Base-by-base conservation (phyloP, 2,329 filamentous ascomycete species). In the Fusarium succisae region DNA sequence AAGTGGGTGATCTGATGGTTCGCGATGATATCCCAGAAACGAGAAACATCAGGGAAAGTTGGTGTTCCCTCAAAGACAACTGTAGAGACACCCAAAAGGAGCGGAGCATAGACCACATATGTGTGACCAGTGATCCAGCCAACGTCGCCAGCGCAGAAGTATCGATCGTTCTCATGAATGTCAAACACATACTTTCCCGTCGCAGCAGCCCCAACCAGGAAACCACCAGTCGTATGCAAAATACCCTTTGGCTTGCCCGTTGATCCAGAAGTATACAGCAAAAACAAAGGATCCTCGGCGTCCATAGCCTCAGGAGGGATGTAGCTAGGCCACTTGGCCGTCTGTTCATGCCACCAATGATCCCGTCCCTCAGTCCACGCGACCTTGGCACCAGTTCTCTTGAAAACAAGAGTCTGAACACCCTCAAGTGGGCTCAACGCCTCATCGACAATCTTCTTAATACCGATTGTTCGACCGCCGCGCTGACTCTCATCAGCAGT, bases 81-180 rank as follows among this genome's bases (percentile, higher is more conserved):
- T 0, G 95, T 98, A 5, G 95, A 90, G 63, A 96, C 92, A 85
- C 95, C 95, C 43, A 98, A 88, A 22, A 98, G 87, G 56, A 98
- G 87, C 63, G 95, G 95, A 8, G 95, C 94, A 80, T 98, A 98
- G 24, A 98, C 94, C 55, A 98, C 95, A 77, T 98, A 98, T 28
- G 95, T 98, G 83, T 98, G 95, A 20, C 95, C 95, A 26, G 95
- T 98, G 81, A 98, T 98, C 95, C 95, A 98, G 73, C 95, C 95
- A 50, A 98, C 94, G 80, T 98, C 95, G 81, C 95, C 95, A 81
- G 94, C 95, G 77, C 95, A 98, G 88, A 98, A 98, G 87, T 95
- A 97, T 66, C 89, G 89, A 82, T 98, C 95, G 56, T 91, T 89
- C 74, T 94, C 91, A 81, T 98, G 95, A 70, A 98, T 96, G 82